Base-by-base conservation (phyloP, 2,329 filamentous ascomycete species). In the Lachnellula arida region DNA sequence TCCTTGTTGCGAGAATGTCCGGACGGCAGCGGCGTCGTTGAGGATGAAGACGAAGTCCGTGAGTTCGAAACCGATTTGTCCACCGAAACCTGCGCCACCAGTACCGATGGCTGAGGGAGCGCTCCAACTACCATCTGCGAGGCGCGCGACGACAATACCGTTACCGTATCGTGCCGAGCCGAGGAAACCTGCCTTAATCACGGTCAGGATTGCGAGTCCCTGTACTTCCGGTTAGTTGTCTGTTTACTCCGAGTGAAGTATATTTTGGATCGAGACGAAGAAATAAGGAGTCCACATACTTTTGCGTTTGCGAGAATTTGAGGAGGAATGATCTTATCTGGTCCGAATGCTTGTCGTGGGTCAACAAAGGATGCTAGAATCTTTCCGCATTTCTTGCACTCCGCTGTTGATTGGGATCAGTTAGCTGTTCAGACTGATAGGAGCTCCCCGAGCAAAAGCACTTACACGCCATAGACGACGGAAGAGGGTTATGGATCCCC, bases 21-120 rank as follows among this genome's bases (percentile, higher is more conserved):
- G 90, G 63, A 99, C 93, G 46, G 94, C 93, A 56, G 79, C 84
- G 43, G 85, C 78, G 70, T 99, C 93, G 75, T 99, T 99, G 62
- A 99, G 85, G 63, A 99, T 97, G 75, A 99, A 97, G 71, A 99
- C 94, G 70, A 99, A 99, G 72, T 94, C 90, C 57, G 90, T 94
- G 59, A 95, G 74, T 73, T 95, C 90, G 72, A 93, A 89, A 37
- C 89, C 89, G 67, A 95, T 90, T 74, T 94, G 89, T 42, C 89
- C 89, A 63, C 89, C 89, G 62, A 95, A 89, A 23, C 89, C 90
- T 53, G 86, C 90, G 63, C 90, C 90, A 28, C 87, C 85, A 1
- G 88, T 91, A 51, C 86, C 86, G 68, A 94, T 91, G 51, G 89
- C 90, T 55, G 85, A 88, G 12, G 89, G 89, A 3, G 89, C 89